phyloP scores from a whole-genome alignment of 345 rosid species.

The Ricinus communis region DNA sequence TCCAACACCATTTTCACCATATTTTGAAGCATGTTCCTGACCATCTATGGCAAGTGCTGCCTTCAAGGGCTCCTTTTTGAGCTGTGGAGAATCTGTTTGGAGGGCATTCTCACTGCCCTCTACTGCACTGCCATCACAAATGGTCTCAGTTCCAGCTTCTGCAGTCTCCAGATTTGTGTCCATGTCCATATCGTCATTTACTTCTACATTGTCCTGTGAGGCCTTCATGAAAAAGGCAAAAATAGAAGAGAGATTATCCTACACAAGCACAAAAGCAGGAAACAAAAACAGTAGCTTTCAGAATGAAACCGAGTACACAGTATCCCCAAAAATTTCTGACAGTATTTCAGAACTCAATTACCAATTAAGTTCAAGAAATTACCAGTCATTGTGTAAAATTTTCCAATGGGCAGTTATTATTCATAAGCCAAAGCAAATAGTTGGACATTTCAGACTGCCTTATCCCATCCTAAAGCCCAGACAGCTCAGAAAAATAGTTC shows the following conservation, averaged over 20 bases:
- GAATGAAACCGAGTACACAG: too few species aligned
- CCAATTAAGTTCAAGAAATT: too few species aligned
- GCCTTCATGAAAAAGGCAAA: conserved; percentile 36
- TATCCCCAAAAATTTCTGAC: too few species aligned
- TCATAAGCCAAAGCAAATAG: background rate
- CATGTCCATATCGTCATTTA: conserved; percentile 30
- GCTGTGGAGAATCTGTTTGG: conserved; percentile 17
- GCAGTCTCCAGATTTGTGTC: conserved; percentile 17
- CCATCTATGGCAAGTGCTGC: conserved; percentile 2
- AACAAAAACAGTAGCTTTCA: too few species aligned
- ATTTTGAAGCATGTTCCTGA: conserved; percentile 13
- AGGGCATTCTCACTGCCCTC: background rate
- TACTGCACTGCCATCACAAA: conserved; percentile 4
- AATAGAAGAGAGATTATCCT: background rate
- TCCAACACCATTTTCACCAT: conserved; percentile 28
- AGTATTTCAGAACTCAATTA: background rate
- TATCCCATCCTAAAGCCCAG: background rate
- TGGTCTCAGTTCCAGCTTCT: conserved; percentile 17
- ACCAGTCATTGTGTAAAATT: too few species aligned
- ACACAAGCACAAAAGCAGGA: too few species aligned
- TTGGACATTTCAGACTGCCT: background rate
- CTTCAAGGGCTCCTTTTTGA: conserved; percentile 24
- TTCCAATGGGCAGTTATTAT: background rate
- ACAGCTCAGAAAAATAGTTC: background rate
- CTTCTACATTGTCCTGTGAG: conserved; percentile 34